These are phyloP conservation scores for Gonapodya prolifera DNA, from an alignment of 192 early-diverging fungal genomes.

Conservation along the genomic window DNA sequence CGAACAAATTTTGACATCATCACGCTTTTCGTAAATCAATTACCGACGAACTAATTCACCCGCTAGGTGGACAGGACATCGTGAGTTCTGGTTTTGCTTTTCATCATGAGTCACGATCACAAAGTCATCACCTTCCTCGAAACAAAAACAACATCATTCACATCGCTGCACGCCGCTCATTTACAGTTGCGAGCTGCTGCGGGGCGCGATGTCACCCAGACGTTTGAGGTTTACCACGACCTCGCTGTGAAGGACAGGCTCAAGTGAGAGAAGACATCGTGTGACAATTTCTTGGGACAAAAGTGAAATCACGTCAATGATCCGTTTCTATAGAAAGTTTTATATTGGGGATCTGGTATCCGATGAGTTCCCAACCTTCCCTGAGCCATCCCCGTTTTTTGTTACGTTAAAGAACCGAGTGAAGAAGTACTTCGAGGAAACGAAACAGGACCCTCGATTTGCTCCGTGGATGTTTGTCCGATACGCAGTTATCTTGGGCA, in stretches of 20 bases:
- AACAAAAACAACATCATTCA: background rate
- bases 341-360: conserved; percentile 23
- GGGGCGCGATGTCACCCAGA: conserved; percentile 28
- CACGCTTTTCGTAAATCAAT: too few species aligned
- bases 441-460: conserved; percentile 32
- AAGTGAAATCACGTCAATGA: too few species aligned
- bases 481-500: conserved; percentile 28
- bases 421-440: conserved; percentile 26
- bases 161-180: background rate
- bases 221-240: conserved; percentile 6
- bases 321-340: conserved; percentile 17
- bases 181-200: conserved; percentile 22
- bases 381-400: conserved; percentile 31
- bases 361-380: conserved; percentile 33
- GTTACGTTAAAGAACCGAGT: conserved; percentile 32
- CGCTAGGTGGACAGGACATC: background rate
- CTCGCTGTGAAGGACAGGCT: background rate
- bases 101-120: background rate
- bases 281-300: too few species aligned
- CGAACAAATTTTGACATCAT: too few species aligned
- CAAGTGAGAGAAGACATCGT: too few species aligned
- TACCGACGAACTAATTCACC: too few species aligned
- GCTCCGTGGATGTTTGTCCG: conserved; percentile 25
- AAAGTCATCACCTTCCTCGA: background rate
- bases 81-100: background rate